These are phyloP conservation scores for Tephrocybe rancida DNA, from an alignment of 768 basidiomycete species.

Conservation along the genomic window DNA sequence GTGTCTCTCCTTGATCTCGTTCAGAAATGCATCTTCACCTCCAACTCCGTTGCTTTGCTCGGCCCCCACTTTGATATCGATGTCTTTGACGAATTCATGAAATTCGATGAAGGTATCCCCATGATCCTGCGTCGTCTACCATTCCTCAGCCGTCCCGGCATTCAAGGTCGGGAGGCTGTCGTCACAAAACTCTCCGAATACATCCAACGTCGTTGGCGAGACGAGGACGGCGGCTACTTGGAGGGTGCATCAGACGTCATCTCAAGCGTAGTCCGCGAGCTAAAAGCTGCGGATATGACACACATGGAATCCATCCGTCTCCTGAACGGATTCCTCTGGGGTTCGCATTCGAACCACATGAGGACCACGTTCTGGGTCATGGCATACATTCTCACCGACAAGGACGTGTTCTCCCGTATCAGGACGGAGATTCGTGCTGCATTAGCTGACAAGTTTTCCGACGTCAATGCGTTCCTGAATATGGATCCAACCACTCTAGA, in stretches of 20 bases:
- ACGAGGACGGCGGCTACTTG: slow-evolving; percentile 8
- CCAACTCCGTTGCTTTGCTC: slow-evolving; percentile 5
- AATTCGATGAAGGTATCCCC: slow-evolving; percentile 4
- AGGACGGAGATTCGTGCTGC: not conserved
- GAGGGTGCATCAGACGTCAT: slow-evolving; percentile 11
- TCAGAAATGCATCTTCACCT: slow-evolving; percentile 5
- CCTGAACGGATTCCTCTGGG: slow-evolving; percentile 9
- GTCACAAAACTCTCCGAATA: slow-evolving; percentile 6
- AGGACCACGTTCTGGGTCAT: slow-evolving; percentile 9
- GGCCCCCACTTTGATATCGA: slow-evolving; percentile 10
- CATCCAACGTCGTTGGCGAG: slow-evolving; percentile 7
- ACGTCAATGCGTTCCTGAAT: slow-evolving; percentile 5
- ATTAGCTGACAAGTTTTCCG: slow-evolving; percentile 3
- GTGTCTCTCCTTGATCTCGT: slow-evolving; percentile 7
- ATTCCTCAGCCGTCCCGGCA: not conserved
- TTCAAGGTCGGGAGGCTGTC: slow-evolving; percentile 1
- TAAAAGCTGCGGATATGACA: slow-evolving; percentile 5
- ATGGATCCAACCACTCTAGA: slow-evolving; percentile 7
- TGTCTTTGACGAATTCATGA: slow-evolving; percentile 7
- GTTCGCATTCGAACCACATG: slow-evolving; percentile 10
- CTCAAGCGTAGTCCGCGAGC: slow-evolving; percentile 2
- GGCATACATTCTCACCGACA: slow-evolving; percentile 7
- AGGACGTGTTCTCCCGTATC: slow-evolving; percentile 1
- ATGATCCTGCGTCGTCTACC: slow-evolving; percentile 5
- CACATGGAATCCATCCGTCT: slow-evolving; percentile 6